Conservation (phyloP, 352 stramenopile species). For the Pythium utonaiense region DNA sequence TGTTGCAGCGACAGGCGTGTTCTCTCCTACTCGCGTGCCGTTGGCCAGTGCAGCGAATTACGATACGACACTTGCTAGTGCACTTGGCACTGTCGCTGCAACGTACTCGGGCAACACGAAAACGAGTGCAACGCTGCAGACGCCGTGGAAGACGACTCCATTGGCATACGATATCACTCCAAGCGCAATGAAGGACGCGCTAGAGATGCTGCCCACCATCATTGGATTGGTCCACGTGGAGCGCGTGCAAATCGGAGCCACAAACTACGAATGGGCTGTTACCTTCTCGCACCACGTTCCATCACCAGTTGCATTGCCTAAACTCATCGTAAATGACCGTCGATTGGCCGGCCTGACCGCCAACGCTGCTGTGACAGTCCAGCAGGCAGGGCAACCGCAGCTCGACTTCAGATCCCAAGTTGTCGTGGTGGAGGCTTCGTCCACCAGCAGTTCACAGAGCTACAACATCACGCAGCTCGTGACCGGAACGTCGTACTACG, state of each 20-base stretch:
- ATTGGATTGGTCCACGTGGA: slow-evolving; percentile 89
- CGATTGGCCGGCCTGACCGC: slow-evolving; percentile 28
- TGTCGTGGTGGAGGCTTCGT: slow-evolving; percentile 16
- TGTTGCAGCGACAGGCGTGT: slow-evolving; percentile 64
- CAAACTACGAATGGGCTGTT: slow-evolving; percentile 85
- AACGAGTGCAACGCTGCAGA: slow-evolving; percentile 31
- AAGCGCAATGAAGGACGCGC: slow-evolving; percentile 53
- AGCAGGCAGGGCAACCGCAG: slow-evolving; percentile 31
- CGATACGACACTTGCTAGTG: slow-evolving; percentile 13
- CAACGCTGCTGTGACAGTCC: slow-evolving; percentile 28
- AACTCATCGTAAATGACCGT: slow-evolving; percentile 52
- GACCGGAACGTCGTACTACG: slow-evolving; percentile 66
- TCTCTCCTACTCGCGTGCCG: slow-evolving; percentile 67
- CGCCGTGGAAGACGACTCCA: slow-evolving; percentile 56
- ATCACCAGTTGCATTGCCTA: slow-evolving; percentile 26
- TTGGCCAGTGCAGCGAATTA: slow-evolving; percentile 39
- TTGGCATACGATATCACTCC: slow-evolving; percentile 57
- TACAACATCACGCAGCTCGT: slow-evolving; percentile 58
- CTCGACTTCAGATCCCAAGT: slow-evolving; percentile 32
- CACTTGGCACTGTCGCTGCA: slow-evolving; percentile 25
- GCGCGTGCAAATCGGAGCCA: slow-evolving; percentile 49
- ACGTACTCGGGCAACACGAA: slow-evolving; percentile 55
- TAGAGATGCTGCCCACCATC: slow-evolving; percentile 85
- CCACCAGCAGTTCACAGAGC: slow-evolving; percentile 10
- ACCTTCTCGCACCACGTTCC: slow-evolving; percentile 82